These are phyloP conservation scores for Pyricularia grisea DNA, from an alignment of 2,329 filamentous ascomycete genomes.

Conservation along the genomic window DNA sequence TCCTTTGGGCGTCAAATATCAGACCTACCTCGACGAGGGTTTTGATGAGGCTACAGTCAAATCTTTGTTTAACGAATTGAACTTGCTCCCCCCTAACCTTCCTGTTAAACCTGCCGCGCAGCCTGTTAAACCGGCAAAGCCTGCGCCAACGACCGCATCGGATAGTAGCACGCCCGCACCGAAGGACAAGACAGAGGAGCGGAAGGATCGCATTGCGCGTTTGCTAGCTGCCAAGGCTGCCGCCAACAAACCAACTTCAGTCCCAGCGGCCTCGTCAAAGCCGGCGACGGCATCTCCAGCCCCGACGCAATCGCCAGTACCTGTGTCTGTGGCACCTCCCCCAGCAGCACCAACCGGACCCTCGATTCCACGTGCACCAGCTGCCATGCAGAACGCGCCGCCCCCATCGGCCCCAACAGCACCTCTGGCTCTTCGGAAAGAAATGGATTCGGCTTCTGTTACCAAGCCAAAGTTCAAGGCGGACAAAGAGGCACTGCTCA, in stretches of 20 bases:
- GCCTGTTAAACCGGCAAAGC: not conserved
- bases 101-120: not conserved
- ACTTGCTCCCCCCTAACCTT: conserved; percentile 28
- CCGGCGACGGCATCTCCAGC: not conserved
- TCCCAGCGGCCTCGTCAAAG: conserved; percentile 9
- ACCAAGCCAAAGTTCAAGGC: conserved; percentile 40
- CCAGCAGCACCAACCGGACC: not conserved
- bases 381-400: conserved; percentile 8
- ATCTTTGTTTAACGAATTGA: conserved; percentile 58
- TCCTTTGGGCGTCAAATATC: conserved; percentile 61
- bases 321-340: not conserved
- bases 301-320: not conserved
- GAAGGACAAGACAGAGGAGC: conserved; percentile 36
- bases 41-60: conserved; percentile 55
- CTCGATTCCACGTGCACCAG: conserved; percentile 3
- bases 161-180: not conserved
- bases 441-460: conserved; percentile 4
- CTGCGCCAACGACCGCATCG: not conserved
- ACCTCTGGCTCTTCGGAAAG: conserved; percentile 3
- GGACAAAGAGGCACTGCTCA: conserved; percentile 63
- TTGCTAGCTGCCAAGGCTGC: conserved; percentile 64
- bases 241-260: conserved; percentile 31
- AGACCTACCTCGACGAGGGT: conserved; percentile 65
- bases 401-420: conserved; percentile 4
- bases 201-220: conserved; percentile 69